Percentiles rank a stretch among this genome's conserved stretches.
These are phyloP conservation scores for Parastagonospora avenae DNA, from an alignment of 2,329 filamentous ascomycete species.

Conservation along the genomic window DNA sequence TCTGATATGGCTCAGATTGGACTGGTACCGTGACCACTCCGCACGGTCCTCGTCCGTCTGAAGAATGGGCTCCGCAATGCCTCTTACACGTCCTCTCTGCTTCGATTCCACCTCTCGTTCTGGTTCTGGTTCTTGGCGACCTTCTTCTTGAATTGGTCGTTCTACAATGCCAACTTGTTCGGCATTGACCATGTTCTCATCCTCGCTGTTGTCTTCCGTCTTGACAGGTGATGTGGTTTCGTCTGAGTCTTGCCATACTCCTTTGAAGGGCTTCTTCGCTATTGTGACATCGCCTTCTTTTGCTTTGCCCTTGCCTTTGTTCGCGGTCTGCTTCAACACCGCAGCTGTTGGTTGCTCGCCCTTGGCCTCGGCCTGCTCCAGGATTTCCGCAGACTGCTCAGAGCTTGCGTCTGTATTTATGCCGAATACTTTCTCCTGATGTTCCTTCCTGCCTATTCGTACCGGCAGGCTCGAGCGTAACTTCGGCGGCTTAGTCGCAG, in stretches of 20 bases:
- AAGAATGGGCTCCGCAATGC: constrained; percentile 47
- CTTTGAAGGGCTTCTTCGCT: constrained; percentile 50
- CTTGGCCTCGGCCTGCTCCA: constrained; percentile 40
- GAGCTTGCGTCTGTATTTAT: constrained; percentile 61
- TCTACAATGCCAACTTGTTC: constrained; percentile 29
- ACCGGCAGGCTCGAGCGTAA: constrained; percentile 51
- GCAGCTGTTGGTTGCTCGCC: constrained; percentile 26
- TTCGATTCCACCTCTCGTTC: too few relatives aligned
- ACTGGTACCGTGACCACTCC: constrained; percentile 56
- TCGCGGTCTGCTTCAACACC: constrained; percentile 20
- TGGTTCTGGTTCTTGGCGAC: constrained; percentile 40
- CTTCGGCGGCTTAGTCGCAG: constrained; percentile 22
- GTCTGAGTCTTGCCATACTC: constrained; percentile 52
- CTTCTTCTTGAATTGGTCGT: constrained; percentile 9
- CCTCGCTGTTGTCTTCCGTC: constrained; percentile 58
- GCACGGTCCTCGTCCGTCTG: constrained; percentile 59
- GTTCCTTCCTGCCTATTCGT: constrained; percentile 61
- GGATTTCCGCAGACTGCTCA: constrained; percentile 50
- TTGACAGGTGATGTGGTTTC: constrained; percentile 54
- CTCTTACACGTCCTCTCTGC: not conserved
- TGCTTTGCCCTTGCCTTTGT: constrained; percentile 48
- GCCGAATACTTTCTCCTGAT: constrained; percentile 59
- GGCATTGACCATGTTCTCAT: constrained; percentile 42
- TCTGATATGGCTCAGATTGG: constrained; percentile 53
- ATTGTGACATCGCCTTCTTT: constrained; percentile 52